phyloP scores from a whole-genome alignment of 805 yeast genomes.

The Ogataea methanolica region DNA sequence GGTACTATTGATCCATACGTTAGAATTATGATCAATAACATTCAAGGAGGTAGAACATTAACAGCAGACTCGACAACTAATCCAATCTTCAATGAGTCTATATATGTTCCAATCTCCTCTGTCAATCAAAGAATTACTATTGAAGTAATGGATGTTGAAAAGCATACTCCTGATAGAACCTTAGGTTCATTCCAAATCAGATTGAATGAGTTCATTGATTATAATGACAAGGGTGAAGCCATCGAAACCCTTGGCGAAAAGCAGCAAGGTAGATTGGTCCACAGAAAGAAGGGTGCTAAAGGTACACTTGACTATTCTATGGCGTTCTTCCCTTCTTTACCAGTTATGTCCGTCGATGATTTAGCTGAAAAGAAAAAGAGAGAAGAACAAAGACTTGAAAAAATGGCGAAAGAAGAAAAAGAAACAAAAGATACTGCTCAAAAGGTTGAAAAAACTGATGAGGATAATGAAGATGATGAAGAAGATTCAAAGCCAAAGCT shows the following conservation, averaged over 20 bases:
- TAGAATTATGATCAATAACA: constrained; percentile 72
- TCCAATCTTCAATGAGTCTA: constrained; percentile 82
- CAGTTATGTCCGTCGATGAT: constrained; percentile 76
- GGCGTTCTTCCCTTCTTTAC: constrained; percentile 79
- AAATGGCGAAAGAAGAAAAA: constrained; percentile 6
- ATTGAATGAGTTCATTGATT: constrained; percentile 61
- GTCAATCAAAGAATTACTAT: constrained; percentile 76
- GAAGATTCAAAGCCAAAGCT: constrained; percentile 38
- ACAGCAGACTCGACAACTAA: constrained; percentile 59
- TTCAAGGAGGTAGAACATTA: constrained; percentile 72
- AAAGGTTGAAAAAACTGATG: constrained; percentile 27
- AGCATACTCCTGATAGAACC: constrained; percentile 73
- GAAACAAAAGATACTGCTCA: constrained; percentile 6
- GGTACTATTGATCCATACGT: constrained; percentile 93
- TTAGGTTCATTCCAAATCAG: constrained; percentile 78
- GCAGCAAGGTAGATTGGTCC: constrained; percentile 57
- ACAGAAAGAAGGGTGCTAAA: constrained; percentile 72
- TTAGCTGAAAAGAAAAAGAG: constrained; percentile 44
- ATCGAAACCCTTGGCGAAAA: constrained; percentile 53
- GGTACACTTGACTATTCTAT: constrained; percentile 72
- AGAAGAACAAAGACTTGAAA: constrained; percentile 32
- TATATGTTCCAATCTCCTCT: constrained; percentile 79
- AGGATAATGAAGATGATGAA: constrained; percentile 33
- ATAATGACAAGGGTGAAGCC: constrained; percentile 59
- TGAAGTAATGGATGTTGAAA: constrained; percentile 91